These are phyloP conservation scores for Ilyonectria mors-panacis DNA, from an alignment of 2,329 filamentous ascomycete species.

Conservation along the genomic window DNA sequence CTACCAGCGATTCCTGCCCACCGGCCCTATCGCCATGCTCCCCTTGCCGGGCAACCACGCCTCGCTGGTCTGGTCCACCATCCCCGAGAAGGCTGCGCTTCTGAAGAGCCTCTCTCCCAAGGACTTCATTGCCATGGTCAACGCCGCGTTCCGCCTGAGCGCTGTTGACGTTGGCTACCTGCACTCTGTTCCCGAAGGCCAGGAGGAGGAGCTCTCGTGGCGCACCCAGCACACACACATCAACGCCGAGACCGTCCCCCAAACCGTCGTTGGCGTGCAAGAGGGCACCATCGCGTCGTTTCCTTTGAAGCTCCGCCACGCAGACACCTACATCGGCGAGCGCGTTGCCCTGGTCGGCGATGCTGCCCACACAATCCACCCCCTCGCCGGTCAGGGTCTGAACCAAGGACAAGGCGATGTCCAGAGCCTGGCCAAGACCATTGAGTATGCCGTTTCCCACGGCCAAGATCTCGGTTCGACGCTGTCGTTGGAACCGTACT, in stretches of 20 bases:
- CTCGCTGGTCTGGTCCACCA: conserved; percentile 96
- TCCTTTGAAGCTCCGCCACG: conserved; percentile 90
- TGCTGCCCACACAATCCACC: conserved; percentile 95
- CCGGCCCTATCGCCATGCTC: conserved; percentile 91
- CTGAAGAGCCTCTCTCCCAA: conserved; percentile 81
- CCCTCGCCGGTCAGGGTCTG: conserved; percentile 92
- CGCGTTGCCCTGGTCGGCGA: conserved; percentile 94
- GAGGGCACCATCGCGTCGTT: conserved; percentile 88
- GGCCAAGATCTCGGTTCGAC: conserved; percentile 89
- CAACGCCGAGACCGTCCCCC: conserved; percentile 71
- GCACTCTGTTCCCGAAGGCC: conserved; percentile 72
- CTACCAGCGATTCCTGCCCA: conserved; percentile 95
- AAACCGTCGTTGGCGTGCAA: conserved; percentile 79
- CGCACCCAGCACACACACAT: conserved; percentile 79
- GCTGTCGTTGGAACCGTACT: conserved; percentile 86
- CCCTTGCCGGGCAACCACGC: conserved; percentile 88
- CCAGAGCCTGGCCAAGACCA: conserved; percentile 80
- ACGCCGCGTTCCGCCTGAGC: conserved; percentile 89
- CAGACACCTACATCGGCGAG: conserved; percentile 92
- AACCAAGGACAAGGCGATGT: conserved; percentile 95
- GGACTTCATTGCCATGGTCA: conserved; percentile 90
- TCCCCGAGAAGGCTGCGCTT: conserved; percentile 81
- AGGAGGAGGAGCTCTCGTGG: conserved; percentile 88
- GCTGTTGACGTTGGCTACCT: conserved; percentile 87
- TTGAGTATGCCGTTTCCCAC: conserved; percentile 83